These are phyloP conservation scores for Salinomyces thailandicus DNA, from an alignment of 2,329 filamentous ascomycete species.

Conservation along the genomic window DNA sequence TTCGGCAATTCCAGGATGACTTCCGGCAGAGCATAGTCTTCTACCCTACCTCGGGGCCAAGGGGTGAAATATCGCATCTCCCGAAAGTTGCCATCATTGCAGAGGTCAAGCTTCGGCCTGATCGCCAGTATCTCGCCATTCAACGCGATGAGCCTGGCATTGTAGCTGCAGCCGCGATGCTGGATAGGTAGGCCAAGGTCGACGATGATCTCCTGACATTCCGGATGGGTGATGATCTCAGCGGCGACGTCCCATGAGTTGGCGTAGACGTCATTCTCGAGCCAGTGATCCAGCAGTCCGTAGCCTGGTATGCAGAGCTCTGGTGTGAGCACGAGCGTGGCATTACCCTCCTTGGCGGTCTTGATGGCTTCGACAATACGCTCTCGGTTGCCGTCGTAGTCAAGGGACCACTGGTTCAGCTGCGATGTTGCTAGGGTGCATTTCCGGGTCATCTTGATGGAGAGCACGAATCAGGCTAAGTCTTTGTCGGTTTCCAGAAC, in stretches of 20 bases:
- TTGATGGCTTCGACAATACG: slow-evolving; percentile 55
- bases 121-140: slow-evolving; percentile 62
- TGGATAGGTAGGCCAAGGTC: slow-evolving; percentile 44
- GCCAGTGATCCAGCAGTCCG: slow-evolving; percentile 56
- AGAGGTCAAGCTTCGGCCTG: slow-evolving; percentile 60
- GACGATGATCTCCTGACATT: slow-evolving; percentile 55
- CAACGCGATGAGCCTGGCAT: slow-evolving; percentile 53
- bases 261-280: slow-evolving; percentile 31
- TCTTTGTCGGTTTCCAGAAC: too few species aligned
- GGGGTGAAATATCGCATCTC: slow-evolving; percentile 49
- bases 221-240: slow-evolving; percentile 49
- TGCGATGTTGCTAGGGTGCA: slow-evolving; percentile 35
- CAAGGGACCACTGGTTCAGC: slow-evolving; percentile 41
- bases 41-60: slow-evolving; percentile 50
- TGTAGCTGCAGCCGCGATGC: slow-evolving; percentile 54
- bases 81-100: slow-evolving; percentile 54
- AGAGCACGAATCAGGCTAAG: too few species aligned
- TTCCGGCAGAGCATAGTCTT: slow-evolving; percentile 54
- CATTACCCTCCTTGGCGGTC: slow-evolving; percentile 49
- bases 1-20: slow-evolving; percentile 46
- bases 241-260: slow-evolving; percentile 51
- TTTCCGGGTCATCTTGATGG: slow-evolving; percentile 23
- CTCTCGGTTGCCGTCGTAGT: slow-evolving; percentile 53
- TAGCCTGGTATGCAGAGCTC: slow-evolving; percentile 50
- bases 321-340: slow-evolving; percentile 44